A percentile compares a stretch with the other conserved stretches of the same genome.
phyloP scores from a whole-genome alignment of 2,329 filamentous ascomycete genomes.

The Lasiodiplodia sp. region DNA sequence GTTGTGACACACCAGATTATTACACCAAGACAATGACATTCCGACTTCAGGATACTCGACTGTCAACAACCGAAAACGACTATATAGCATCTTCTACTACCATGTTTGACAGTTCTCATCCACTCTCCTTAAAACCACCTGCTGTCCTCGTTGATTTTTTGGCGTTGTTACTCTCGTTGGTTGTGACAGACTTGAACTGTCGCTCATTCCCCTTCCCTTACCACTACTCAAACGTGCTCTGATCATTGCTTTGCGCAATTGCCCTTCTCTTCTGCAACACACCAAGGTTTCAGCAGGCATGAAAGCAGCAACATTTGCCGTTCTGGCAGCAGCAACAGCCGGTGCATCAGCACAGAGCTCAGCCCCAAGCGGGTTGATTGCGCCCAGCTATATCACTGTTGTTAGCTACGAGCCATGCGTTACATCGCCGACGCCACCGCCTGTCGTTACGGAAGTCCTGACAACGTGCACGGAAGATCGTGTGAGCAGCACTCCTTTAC shows the following conservation, averaged over 20 bases:
- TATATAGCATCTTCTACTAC: slow-evolving; percentile 13
- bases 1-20: slow-evolving; percentile 15
- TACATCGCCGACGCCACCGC: background rate
- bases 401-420: slow-evolving; percentile 23
- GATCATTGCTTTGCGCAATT: background rate
- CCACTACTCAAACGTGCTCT: background rate
- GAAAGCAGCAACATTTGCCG: slow-evolving; percentile 22
- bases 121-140: slow-evolving; percentile 20
- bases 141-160: background rate
- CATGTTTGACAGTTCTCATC: background rate
- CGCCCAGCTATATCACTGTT: slow-evolving; percentile 26
- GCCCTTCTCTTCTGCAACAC: background rate
- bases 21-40: slow-evolving; percentile 25
- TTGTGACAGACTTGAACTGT: background rate
- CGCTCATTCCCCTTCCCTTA: slow-evolving; percentile 14
- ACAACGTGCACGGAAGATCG: slow-evolving; percentile 32
- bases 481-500: slow-evolving; percentile 6
- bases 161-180: background rate
- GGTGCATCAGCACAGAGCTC: slow-evolving; percentile 19
- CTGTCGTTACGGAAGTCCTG: slow-evolving; percentile 40
- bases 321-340: slow-evolving; percentile 13
- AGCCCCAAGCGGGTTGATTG: background rate
- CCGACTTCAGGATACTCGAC: background rate
- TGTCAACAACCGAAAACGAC: slow-evolving; percentile 26
- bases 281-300: background rate